Evolutionary conservation across 169 alveolate genomes (phyloP), one percentile per base, ranked within the genome.

Genomic region (Eimeria nieschulzi): DNA sequence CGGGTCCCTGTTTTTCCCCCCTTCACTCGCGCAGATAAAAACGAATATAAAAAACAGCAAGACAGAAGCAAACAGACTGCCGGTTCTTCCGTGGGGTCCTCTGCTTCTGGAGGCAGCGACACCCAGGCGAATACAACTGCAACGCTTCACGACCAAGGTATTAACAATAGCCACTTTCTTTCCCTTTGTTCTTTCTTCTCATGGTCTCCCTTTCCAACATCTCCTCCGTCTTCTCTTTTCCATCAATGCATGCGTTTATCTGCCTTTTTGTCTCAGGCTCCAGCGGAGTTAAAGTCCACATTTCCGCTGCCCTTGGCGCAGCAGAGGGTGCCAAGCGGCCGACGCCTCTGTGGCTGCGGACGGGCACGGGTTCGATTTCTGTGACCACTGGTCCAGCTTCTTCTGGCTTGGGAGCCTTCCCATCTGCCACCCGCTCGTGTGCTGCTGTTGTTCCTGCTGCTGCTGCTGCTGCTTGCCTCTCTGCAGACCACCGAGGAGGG

Each of bases 1-100:
- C 59, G 71, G 51, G 91, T 64, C 9, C 33, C 68, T 39, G 72
- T 64, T 19, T 80, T 80, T 59, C 75, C 87, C 19, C 87, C 87
- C 59, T 80, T 54, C 73, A 80, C 71, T 26, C 87, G 87, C 10
- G 87, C 87, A 7, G 87, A 76, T 17, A 54, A 56, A 21, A 51
- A 76, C 39, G 87, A 78, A 33, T 15, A 19, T 2, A 23, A 55
- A 19, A 51, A 55, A 33, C 72, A 51, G 71, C 66, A 51, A 23
- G 70, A 51, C 51, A 78, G 55, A 54, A 51, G 63, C 23, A 78
- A 54, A 55, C 23, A 19, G 17, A 51, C 13, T 17, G 87, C 53
- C 12, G 70, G 83, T 7, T 72, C 83, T 21, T 46, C 63, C 23
- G 83, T 72, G 0, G 83, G 76, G 15, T 66, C 76, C 12, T n/a